Evolutionary conservation across 176 grass and related monocot genomes (phyloP).

Genomic region (Triticum dicoccoides): DNA sequence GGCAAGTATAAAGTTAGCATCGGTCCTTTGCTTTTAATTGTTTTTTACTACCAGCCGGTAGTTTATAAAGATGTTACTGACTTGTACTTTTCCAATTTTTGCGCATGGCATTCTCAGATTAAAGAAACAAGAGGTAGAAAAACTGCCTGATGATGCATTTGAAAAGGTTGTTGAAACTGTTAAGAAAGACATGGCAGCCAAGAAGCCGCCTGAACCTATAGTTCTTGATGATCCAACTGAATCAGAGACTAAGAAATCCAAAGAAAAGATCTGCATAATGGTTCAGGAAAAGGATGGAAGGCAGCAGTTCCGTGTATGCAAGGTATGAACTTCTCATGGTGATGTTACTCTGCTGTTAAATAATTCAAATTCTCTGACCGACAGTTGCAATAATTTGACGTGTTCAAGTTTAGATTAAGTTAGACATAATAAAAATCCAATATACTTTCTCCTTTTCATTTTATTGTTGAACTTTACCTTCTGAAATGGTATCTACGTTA

Average conservation of each 20-base stretch:
- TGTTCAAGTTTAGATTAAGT: background rate
- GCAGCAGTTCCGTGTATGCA: conserved; percentile 63
- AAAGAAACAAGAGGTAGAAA: conserved; percentile 54
- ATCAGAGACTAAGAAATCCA: conserved; percentile 37
- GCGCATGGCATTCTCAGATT: conserved; percentile 44
- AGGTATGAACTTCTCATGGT: conserved; percentile 28
- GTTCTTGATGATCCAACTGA: conserved; percentile 44
- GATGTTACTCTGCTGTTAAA: background rate
- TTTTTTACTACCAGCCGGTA: background rate
- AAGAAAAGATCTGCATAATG: conserved; percentile 67
- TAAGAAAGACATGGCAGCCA: conserved; percentile 31
- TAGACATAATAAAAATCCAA: background rate
- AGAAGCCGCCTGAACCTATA: conserved; percentile 35
- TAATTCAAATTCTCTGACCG: background rate
- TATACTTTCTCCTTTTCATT: conserved; percentile 16
- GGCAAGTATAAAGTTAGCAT: background rate
- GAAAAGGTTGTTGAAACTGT: conserved; percentile 46
- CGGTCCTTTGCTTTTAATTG: background rate
- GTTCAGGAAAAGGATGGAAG: conserved; percentile 70
- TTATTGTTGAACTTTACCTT: background rate
- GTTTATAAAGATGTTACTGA: background rate
- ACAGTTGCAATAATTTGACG: conserved; percentile 1
- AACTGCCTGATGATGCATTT: conserved; percentile 43
- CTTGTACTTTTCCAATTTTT: background rate
- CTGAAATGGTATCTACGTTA: background rate